A percentile compares a stretch with the other conserved stretches of the same genome.
These are phyloP conservation scores for Syzygium aqueum DNA, from an alignment of 345 rosid species.

Conservation along the genomic window DNA sequence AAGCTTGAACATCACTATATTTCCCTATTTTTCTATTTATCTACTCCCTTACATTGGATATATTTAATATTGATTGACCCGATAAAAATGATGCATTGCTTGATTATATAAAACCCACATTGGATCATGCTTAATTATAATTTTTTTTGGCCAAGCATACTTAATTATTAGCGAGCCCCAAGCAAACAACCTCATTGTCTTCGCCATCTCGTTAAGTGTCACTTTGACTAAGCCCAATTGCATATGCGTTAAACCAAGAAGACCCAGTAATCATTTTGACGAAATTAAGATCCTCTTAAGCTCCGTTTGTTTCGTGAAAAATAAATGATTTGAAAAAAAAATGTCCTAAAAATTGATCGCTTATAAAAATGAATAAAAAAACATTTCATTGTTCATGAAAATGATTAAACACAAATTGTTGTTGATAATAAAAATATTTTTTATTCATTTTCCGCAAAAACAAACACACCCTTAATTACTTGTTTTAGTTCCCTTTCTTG, in stretches of 20 bases:
- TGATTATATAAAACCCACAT: neutral
- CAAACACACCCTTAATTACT: neutral
- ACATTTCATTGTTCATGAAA: neutral
- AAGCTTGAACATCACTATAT: neutral
- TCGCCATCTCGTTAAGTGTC: neutral
- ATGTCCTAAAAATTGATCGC: neutral
- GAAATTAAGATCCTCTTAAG: neutral
- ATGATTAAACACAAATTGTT: neutral
- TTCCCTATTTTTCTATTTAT: neutral
- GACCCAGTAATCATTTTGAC: neutral
- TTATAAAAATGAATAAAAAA: neutral
- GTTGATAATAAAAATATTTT: too few relatives aligned
- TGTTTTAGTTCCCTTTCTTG: neutral
- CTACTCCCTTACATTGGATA: neutral
- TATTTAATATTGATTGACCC: neutral
- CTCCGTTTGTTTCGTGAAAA: neutral
- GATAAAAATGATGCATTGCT: neutral
- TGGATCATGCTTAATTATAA: neutral
- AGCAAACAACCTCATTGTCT: neutral
- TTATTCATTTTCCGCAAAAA: neutral
- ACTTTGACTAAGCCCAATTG: neutral
- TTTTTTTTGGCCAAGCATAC: neutral
- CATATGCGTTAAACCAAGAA: neutral
- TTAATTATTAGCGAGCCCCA: neutral
- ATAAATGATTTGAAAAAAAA: neutral